Evolutionary conservation across 164 flowering plant genomes (phyloP), one percentile per base, ranked within the genome.

Genomic region (Magnolia changhungtana): DNA sequence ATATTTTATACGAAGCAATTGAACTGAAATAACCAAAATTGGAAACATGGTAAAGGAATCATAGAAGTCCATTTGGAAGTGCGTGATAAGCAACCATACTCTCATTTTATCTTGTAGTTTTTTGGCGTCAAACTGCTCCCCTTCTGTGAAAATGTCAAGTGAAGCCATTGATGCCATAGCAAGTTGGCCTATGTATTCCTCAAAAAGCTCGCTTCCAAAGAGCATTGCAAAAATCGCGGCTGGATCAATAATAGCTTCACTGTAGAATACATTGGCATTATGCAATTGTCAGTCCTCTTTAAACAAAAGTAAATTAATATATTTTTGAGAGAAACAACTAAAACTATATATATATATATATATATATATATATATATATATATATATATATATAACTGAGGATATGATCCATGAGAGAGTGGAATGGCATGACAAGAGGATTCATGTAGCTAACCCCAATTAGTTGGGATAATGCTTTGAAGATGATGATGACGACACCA

Each of bases 151-250:
- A 59, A 94, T 87, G 85, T 96, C 98, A 79, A 92, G 84, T 66
- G 99, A 96, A 80, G 99, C 98, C 98, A 96, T 91, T 73, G 99
- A 96, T 78, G 97, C 97, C 98, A 96, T 94, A 49, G 99, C 98
- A 82, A 94, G 96, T 86, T 96, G 96, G 70, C 99, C 99, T 72
- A 96, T 93, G 84, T 96, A 96, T 67, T 92, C 98, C 85, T 96
- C 99, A 83, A 96, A 96, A 81, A 94, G 97, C 81, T 96, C 99
- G 84, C 98, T 96, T 78, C 99, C 99, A 79, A 96, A 96, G 73
- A 96, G 99, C 98, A 96, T 94, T 9, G 99, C 98, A 82, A 96
- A 96, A 16, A 96, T 92, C 66, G 98, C 99, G 52, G 99, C 99
- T 76, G 98, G 98, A 77, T 94, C 98, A 77, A 96, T 94, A 75